A percentile compares a stretch with the other conserved stretches of the same genome.
These are phyloP conservation scores for Sechiopsis laciniata DNA, from an alignment of 306 rosid genomes.

Conservation along the genomic window DNA sequence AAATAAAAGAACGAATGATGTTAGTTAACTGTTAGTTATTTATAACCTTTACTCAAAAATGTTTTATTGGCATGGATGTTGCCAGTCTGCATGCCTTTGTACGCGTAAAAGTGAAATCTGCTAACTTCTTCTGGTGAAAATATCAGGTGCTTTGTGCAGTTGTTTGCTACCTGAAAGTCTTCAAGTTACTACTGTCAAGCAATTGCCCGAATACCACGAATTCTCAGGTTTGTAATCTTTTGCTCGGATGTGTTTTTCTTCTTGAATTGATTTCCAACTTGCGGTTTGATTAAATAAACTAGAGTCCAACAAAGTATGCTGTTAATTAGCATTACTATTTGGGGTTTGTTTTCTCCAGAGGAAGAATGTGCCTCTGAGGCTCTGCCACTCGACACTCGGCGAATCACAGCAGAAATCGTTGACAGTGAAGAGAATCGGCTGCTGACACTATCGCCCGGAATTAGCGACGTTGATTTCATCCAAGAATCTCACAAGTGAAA, in stretches of 20 bases:
- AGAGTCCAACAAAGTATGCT: constrained; percentile 19
- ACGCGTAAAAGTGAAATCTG: constrained; percentile 1
- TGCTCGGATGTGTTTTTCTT: background rate
- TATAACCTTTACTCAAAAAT: background rate
- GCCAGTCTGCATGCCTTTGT: background rate
- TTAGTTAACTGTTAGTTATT: background rate
- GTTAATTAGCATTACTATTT: constrained; percentile 24
- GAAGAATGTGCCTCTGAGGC: constrained; percentile 55
- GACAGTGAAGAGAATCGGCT: constrained; percentile 59
- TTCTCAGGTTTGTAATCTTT: constrained; percentile 51
- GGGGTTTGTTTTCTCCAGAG: constrained; percentile 38
- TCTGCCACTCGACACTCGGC: constrained; percentile 43
- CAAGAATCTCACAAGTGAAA: constrained; percentile 45
- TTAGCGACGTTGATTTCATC: constrained; percentile 48
- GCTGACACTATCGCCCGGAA: constrained; percentile 36
- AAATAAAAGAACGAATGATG: background rate
- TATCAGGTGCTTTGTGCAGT: constrained; percentile 80
- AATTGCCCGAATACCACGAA: constrained; percentile 66
- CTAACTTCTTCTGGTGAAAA: constrained; percentile 28
- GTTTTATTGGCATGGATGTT: background rate
- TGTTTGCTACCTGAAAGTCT: constrained; percentile 95
- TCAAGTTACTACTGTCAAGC: constrained; percentile 71
- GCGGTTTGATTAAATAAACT: constrained; percentile 18
- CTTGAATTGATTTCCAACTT: constrained; percentile 2
- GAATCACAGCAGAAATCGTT: constrained; percentile 40